These are phyloP conservation scores for Phytopythium oedochilum DNA, from an alignment of 352 stramenopile genomes.

Conservation along the genomic window DNA sequence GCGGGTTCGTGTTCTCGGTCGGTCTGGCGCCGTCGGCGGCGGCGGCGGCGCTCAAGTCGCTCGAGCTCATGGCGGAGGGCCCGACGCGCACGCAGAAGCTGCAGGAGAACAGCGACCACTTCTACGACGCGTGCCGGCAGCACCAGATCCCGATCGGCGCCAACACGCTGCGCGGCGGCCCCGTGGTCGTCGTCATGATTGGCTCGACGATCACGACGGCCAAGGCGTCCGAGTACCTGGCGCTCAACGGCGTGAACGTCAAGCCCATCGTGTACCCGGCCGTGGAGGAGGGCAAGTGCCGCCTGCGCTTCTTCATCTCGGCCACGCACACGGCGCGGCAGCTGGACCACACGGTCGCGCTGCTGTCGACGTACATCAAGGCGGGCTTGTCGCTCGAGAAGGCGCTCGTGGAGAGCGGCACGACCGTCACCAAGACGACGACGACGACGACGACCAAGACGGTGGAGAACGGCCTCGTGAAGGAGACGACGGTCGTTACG, in stretches of 20 bases:
- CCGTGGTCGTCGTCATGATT: constrained; percentile 77
- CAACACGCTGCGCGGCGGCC: constrained; percentile 61
- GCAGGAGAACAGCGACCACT: constrained; percentile 63
- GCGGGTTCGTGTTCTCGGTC: constrained; percentile 78
- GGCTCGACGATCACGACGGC: constrained; percentile 75
- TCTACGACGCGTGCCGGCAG: constrained; percentile 72
- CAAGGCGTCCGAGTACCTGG: constrained; percentile 62
- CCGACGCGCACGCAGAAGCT: constrained; percentile 52
- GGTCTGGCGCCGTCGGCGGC: constrained; percentile 64
- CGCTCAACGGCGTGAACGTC: constrained; percentile 59
- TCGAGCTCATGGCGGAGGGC: constrained; percentile 61
- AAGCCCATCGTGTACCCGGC: constrained; percentile 86
- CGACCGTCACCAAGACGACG: not conserved
- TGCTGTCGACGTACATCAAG: constrained; percentile 32
- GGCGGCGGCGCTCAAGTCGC: constrained; percentile 59
- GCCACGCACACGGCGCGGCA: constrained; percentile 65
- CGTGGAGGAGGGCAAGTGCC: constrained; percentile 80
- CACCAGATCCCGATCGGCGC: constrained; percentile 53
- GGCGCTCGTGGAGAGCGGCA: not conserved
- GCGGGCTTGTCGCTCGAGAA: constrained; percentile 8
- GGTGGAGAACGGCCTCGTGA: not conserved
- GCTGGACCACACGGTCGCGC: constrained; percentile 48
- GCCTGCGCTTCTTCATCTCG: constrained; percentile 85
- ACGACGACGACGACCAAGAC: not conserved
- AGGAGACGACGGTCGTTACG: not conserved